These are phyloP conservation scores for Psilocybe cubensis DNA, from an alignment of 768 basidiomycete species.

Conservation along the genomic window DNA sequence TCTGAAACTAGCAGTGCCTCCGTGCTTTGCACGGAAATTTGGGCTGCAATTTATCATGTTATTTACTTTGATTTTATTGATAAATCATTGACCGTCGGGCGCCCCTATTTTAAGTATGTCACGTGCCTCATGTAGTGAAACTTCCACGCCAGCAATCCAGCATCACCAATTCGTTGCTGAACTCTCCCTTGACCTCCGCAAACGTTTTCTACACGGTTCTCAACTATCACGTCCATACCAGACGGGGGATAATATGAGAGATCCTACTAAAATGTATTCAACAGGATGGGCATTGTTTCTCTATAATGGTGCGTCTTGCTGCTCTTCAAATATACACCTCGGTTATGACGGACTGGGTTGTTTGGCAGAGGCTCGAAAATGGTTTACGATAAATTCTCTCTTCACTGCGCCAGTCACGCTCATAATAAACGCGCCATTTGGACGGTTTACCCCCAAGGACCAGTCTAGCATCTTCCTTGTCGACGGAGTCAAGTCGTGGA, in stretches of 20 bases:
- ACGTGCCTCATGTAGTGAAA: too few relatives aligned
- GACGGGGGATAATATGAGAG: slow-evolving; percentile 1
- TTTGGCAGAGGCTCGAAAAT: slow-evolving; percentile 37
- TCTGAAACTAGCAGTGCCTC: too few relatives aligned
- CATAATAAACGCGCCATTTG: slow-evolving; percentile 77
- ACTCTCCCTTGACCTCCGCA: too few relatives aligned
- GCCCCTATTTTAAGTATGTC: too few relatives aligned
- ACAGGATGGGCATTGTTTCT: slow-evolving; percentile 4
- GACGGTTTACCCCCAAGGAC: slow-evolving; percentile 64
- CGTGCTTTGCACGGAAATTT: too few relatives aligned
- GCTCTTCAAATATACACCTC: not conserved
- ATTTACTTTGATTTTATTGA: too few relatives aligned
- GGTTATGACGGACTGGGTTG: not conserved
- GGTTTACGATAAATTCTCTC: slow-evolving; percentile 46
- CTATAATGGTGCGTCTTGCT: slow-evolving; percentile 13
- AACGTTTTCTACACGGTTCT: too few relatives aligned
- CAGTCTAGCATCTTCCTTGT: slow-evolving; percentile 50
- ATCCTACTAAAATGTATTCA: slow-evolving; percentile 14
- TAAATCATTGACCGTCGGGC: too few relatives aligned
- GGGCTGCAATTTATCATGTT: too few relatives aligned
- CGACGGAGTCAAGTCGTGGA: slow-evolving; percentile 72
- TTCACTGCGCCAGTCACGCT: slow-evolving; percentile 42
- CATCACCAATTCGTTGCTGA: too few relatives aligned
- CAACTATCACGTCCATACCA: too few relatives aligned
- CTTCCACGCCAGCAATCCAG: too few relatives aligned